A percentile compares a stretch with the other conserved stretches of the same genome.
Evolutionary conservation across 2,329 filamentous ascomycete species (phyloP).

Genomic region (Cladosporium sp.): DNA sequence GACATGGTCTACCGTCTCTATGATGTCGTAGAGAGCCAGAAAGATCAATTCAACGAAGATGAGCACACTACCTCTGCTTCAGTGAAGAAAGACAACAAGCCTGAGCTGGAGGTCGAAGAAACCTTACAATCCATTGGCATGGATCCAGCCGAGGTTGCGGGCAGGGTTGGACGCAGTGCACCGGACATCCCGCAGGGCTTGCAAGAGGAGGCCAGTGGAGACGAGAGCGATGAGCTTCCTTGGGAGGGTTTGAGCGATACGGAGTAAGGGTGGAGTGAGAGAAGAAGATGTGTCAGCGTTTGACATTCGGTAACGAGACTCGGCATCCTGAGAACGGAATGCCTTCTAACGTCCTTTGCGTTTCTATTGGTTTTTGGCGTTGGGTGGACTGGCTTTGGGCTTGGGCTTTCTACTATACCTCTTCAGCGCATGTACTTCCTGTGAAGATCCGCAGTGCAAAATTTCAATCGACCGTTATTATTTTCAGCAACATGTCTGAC

Average conservation of each 20-base stretch:
- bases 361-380: not conserved
- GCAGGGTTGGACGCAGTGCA: constrained; percentile 20
- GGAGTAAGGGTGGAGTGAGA: constrained; percentile 19
- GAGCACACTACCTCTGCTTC: not conserved
- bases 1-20: constrained; percentile 78
- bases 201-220: constrained; percentile 21
- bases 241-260: constrained; percentile 32
- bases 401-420: not conserved
- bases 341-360: not conserved
- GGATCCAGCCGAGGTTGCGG: constrained; percentile 32
- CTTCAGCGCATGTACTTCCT: constrained; percentile 9
- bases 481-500: not conserved
- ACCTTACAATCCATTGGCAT: constrained; percentile 38
- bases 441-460: not conserved
- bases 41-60: constrained; percentile 57
- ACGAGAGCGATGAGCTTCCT: constrained; percentile 27
- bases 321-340: not conserved
- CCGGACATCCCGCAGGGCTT: constrained; percentile 18
- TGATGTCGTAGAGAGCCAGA: constrained; percentile 78
- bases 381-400: not conserved
- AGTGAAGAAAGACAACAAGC: constrained; percentile 18
- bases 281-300: not conserved
- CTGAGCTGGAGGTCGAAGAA: constrained; percentile 38
- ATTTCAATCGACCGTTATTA: not conserved
- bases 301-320: not conserved